These are phyloP conservation scores for Maudiozyma saulgeensis DNA, from an alignment of 805 yeast species.

Conservation along the genomic window DNA sequence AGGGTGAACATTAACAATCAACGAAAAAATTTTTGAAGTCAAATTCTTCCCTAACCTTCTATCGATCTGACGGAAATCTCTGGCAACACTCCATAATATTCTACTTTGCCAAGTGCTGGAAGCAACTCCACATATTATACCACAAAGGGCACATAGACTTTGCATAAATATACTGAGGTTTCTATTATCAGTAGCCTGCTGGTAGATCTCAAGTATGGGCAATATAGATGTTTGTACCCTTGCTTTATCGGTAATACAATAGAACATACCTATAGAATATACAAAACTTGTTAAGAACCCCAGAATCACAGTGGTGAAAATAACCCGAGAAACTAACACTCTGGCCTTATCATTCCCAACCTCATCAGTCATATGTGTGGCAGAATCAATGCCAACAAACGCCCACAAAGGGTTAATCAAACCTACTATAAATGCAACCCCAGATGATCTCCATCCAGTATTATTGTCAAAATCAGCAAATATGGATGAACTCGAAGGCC, in stretches of 20 bases:
- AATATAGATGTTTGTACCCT: constrained; percentile 38
- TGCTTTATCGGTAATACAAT: constrained; percentile 44
- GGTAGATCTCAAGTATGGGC: constrained; percentile 54
- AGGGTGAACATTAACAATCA: constrained; percentile 30
- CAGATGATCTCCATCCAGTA: constrained; percentile 53
- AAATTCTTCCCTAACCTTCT: constrained; percentile 25
- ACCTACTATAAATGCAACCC: constrained; percentile 61
- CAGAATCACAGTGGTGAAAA: constrained; percentile 52
- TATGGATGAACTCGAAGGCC: constrained; percentile 43
- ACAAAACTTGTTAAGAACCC: constrained; percentile 53
- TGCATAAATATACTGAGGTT: constrained; percentile 49
- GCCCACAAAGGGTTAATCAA: constrained; percentile 63
- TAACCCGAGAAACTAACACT: constrained; percentile 50
- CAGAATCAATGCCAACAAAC: constrained; percentile 58
- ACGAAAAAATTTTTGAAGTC: constrained; percentile 3
- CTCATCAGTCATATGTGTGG: constrained; percentile 67
- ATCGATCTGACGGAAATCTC: constrained; percentile 54
- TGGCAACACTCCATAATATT: constrained; percentile 56
- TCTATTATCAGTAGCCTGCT: constrained; percentile 45
- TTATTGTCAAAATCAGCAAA: constrained; percentile 44
- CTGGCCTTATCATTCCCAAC: constrained; percentile 11
- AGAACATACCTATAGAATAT: constrained; percentile 48
- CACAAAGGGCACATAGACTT: constrained; percentile 41
- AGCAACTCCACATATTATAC: constrained; percentile 49
- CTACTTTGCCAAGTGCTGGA: constrained; percentile 64